phyloP scores from a whole-genome alignment of 2,329 filamentous ascomycete genomes.

The Hypoxylon sp. region DNA sequence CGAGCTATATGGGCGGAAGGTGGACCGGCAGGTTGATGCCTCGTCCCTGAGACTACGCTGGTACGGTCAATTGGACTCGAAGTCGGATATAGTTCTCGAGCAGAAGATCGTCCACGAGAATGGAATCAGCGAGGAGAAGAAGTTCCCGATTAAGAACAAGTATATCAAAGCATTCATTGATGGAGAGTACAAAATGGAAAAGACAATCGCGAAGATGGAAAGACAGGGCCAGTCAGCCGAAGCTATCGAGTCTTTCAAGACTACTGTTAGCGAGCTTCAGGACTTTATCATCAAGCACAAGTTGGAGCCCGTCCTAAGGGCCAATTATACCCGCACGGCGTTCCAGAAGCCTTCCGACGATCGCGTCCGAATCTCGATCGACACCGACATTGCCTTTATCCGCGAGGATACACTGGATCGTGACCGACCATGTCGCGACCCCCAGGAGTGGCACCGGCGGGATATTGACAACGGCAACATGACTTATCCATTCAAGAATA shows the following conservation, averaged over 20 bases:
- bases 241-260: conserved; percentile 78
- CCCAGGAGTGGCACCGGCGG: conserved; percentile 88
- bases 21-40: conserved; percentile 80
- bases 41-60: conserved; percentile 89
- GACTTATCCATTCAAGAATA: conserved; percentile 87
- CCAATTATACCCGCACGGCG: conserved; percentile 93
- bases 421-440: conserved; percentile 89
- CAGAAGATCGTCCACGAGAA: conserved; percentile 88
- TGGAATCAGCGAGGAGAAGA: conserved; percentile 82
- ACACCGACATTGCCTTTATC: conserved; percentile 93
- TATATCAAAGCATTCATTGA: conserved; percentile 90
- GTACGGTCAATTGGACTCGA: conserved; percentile 86
- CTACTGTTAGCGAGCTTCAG: conserved; percentile 82
- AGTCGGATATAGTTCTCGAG: conserved; percentile 87
- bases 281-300: conserved; percentile 82
- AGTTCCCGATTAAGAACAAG: conserved; percentile 92
- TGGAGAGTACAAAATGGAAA: conserved; percentile 92
- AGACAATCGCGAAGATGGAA: conserved; percentile 88
- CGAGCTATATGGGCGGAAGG: conserved; percentile 87
- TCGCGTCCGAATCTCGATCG: conserved; percentile 90
- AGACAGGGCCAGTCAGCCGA: conserved; percentile 77
- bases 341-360: conserved; percentile 97
- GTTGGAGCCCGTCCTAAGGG: conserved; percentile 86
- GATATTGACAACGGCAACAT: conserved; percentile 89
- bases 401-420: conserved; percentile 81